A percentile compares a stretch with the other conserved stretches of the same genome.
These are phyloP conservation scores for Parastagonospora nodorum DNA, from an alignment of 2,329 filamentous ascomycete genomes.

Conservation along the genomic window DNA sequence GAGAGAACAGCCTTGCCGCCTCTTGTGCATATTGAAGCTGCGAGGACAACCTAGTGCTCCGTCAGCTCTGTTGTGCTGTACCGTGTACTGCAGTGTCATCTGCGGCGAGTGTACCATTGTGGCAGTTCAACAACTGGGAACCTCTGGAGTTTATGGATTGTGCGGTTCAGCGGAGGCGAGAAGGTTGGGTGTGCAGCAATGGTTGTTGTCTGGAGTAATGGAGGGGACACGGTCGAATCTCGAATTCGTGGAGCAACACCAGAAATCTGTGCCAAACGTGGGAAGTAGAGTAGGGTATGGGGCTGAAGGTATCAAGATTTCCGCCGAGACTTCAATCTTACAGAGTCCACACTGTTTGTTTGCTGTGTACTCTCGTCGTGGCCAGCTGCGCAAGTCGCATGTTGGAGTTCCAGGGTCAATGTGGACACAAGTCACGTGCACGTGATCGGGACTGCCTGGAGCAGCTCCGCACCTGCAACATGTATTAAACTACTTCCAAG, in stretches of 20 bases:
- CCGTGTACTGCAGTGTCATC: neutral
- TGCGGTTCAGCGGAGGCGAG: neutral
- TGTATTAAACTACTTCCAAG: neutral
- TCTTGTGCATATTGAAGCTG: constrained; percentile 97
- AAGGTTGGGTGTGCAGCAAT: neutral
- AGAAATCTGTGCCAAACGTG: neutral
- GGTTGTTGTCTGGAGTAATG: constrained; percentile 12
- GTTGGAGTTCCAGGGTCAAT: constrained; percentile 23
- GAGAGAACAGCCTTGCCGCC: constrained; percentile 98
- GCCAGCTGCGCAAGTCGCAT: constrained; percentile 21
- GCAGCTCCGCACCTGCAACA: constrained; percentile 6
- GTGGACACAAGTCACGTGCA: constrained; percentile 27
- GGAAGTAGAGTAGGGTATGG: neutral
- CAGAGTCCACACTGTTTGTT: constrained; percentile 9
- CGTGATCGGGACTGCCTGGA: constrained; percentile 24
- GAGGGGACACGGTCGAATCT: constrained; percentile 23
- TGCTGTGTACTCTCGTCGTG: neutral
- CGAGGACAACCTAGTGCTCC: constrained; percentile 81
- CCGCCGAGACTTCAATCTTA: neutral
- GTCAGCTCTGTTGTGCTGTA: constrained; percentile 25
- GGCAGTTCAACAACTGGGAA: constrained; percentile 9
- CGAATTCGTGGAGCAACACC: constrained; percentile 14
- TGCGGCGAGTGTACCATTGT: constrained; percentile 35
- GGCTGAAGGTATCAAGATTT: too few relatives aligned
- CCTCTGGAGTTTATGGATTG: neutral